Conservation (phyloP, 2,329 filamentous ascomycete species). For the Scedosporium aurantiacum region DNA sequence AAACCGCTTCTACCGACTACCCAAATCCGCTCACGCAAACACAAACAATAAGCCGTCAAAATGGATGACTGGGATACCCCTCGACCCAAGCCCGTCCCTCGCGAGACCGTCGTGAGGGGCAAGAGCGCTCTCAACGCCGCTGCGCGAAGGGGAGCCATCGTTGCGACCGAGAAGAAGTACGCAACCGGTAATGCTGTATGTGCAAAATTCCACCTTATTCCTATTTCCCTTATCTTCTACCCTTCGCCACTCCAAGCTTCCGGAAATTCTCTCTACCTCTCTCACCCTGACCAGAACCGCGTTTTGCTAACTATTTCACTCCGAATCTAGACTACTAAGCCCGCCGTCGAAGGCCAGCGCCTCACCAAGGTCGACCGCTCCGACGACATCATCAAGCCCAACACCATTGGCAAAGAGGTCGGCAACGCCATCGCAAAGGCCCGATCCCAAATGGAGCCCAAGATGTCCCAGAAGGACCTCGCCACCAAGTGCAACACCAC, state of each 20-base stretch:
- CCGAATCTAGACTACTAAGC: conserved; percentile 31
- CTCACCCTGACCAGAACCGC: too few relatives aligned
- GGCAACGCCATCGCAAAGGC: conserved; percentile 73
- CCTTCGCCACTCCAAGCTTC: background rate
- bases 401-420: conserved; percentile 73
- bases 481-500: conserved; percentile 88
- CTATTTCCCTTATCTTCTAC: background rate
- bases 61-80: conserved; percentile 68
- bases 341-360: conserved; percentile 72
- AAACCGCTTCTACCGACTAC: conserved; percentile 5
- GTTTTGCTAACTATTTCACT: background rate
- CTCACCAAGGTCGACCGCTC: conserved; percentile 95
- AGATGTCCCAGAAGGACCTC: conserved; percentile 87
- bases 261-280: background rate
- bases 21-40: conserved; percentile 14
- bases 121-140: conserved; percentile 80
- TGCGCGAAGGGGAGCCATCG: conserved; percentile 62
- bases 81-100: conserved; percentile 78
- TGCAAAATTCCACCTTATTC: conserved; percentile 21
- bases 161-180: conserved; percentile 88
- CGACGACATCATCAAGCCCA: conserved; percentile 96
- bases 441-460: conserved; percentile 72
- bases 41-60: conserved; percentile 32
- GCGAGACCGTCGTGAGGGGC: conserved; percentile 83
- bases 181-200: conserved; percentile 63